Evolutionary conservation across 176 grass and related monocot species (phyloP).

Genomic region (Avena insularis): DNA sequence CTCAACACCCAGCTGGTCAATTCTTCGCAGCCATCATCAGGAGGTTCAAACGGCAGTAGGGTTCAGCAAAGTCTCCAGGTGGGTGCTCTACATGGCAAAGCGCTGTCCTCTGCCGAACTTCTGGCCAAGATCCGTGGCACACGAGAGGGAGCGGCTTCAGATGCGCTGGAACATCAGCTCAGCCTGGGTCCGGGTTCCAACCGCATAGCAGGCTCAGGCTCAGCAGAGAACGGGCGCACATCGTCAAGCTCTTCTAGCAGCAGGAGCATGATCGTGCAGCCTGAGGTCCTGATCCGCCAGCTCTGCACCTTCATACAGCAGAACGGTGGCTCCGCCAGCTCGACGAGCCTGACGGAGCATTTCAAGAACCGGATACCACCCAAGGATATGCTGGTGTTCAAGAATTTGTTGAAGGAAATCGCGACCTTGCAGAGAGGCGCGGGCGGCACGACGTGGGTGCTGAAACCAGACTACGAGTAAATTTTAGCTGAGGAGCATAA

Average conservation of each 20-base stretch:
- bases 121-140: slow-evolving; percentile 75
- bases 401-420: slow-evolving; percentile 85
- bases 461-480: slow-evolving; percentile 65
- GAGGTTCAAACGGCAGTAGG: slow-evolving; percentile 54
- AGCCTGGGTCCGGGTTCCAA: slow-evolving; percentile 54
- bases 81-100: slow-evolving; percentile 66
- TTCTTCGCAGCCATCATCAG: slow-evolving; percentile 40
- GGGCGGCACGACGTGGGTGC: slow-evolving; percentile 64
- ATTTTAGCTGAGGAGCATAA: background rate
- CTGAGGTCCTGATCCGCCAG: slow-evolving; percentile 77
- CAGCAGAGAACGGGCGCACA: slow-evolving; percentile 28
- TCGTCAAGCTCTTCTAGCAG: slow-evolving; percentile 47
- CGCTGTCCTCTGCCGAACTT: slow-evolving; percentile 76
- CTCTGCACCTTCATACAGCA: slow-evolving; percentile 84
- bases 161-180: slow-evolving; percentile 80
- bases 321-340: slow-evolving; percentile 59
- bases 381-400: slow-evolving; percentile 80
- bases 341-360: slow-evolving; percentile 68
- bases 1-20: slow-evolving; percentile 50
- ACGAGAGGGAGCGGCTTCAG: slow-evolving; percentile 69
- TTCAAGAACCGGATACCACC: slow-evolving; percentile 75
- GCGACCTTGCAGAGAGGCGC: slow-evolving; percentile 64
- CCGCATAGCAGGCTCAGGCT: slow-evolving; percentile 10
- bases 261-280: slow-evolving; percentile 60
- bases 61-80: slow-evolving; percentile 52